Evolutionary conservation across 805 yeast genomes (phyloP), one percentile per base, ranked within the genome.

Genomic region (Metschnikowia noctiluminum): DNA sequence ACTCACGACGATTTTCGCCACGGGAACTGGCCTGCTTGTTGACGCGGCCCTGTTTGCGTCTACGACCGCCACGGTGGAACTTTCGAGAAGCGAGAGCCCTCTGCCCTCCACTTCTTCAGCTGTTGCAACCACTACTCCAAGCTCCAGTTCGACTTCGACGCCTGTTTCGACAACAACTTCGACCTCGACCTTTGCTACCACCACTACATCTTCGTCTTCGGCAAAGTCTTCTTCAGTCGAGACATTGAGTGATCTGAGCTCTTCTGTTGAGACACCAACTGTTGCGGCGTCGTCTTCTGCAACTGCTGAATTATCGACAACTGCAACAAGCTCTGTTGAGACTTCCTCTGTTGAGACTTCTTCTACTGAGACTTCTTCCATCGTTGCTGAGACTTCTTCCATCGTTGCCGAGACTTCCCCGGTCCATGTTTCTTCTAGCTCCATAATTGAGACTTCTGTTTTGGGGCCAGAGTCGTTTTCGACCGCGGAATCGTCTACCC

Each of bases 1-100:
- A 7, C 48, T 54, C 50, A 56, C 75, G 32, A 65, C 71, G n/a
- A 45, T 55, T 9, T 56, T 61, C 10, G 51, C 57, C 28, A 49
- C 59, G 12, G 63, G 62, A n/a, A 51, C 56, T 9, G 56, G 58
- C 2, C 42, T 40, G 34, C 49, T 36, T 10, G 44, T 34, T 10
- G 35, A 40, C 6, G 38, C 51, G 7, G 31, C 38, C 15, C 38
- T 50, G 13, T 16, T 45, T n/a, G 38, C 52, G 2, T 45, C 34
- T 15, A 35, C 53, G 26, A 26, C 46, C 26, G 28, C 53, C 14
- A 28, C 32, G 14, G 35, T n/a, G 32, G 16, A 8, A 1, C 7
- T n/a, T 27, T 12, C 42, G 21, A 15, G 35, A 13, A 35, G 35
- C 14, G 14, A 43, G 14, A 13, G 40, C 6, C 35, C 46, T 21